Conservation (phyloP, 805 yeast species). For the Nakazawaea siamensis region DNA sequence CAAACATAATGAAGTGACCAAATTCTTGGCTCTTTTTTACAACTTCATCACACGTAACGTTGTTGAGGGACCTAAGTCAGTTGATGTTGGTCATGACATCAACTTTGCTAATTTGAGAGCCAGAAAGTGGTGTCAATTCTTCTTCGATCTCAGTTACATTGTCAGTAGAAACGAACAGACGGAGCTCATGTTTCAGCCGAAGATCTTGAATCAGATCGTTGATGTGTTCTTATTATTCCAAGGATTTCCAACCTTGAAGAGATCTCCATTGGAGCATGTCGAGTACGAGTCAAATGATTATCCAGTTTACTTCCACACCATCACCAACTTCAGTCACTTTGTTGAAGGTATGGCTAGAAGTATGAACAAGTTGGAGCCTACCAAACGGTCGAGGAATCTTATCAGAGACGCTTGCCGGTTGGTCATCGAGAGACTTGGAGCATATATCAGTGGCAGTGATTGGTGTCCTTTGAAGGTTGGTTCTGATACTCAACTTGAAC, state of each 20-base stretch:
- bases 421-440: conserved; percentile 23
- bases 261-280: conserved; percentile 77
- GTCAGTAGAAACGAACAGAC: conserved; percentile 60
- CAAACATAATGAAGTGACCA: conserved; percentile 54
- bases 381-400: conserved; percentile 6
- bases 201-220: conserved; percentile 49
- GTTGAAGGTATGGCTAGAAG: conserved; percentile 45
- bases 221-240: conserved; percentile 65
- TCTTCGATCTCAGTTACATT: conserved; percentile 72
- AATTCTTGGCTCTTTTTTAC: conserved; percentile 54
- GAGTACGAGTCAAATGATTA: conserved; percentile 88
- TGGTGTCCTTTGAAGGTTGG: conserved; percentile 9
- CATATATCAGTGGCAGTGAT: conserved; percentile 22
- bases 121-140: conserved; percentile 70
- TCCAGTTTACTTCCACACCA: conserved; percentile 58
- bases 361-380: conserved; percentile 19
- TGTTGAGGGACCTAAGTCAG: conserved; percentile 34
- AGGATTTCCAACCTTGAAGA: conserved; percentile 63
- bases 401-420: conserved; percentile 23
- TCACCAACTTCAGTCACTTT: conserved; percentile 59
- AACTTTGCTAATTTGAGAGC: conserved; percentile 48
- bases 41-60: conserved; percentile 52
- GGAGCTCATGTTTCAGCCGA: conserved; percentile 33
- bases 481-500: conserved; percentile 5
- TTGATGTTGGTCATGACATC: conserved; percentile 27